These are phyloP conservation scores for Euphorbia peplus DNA, from an alignment of 345 rosid genomes.

Conservation along the genomic window DNA sequence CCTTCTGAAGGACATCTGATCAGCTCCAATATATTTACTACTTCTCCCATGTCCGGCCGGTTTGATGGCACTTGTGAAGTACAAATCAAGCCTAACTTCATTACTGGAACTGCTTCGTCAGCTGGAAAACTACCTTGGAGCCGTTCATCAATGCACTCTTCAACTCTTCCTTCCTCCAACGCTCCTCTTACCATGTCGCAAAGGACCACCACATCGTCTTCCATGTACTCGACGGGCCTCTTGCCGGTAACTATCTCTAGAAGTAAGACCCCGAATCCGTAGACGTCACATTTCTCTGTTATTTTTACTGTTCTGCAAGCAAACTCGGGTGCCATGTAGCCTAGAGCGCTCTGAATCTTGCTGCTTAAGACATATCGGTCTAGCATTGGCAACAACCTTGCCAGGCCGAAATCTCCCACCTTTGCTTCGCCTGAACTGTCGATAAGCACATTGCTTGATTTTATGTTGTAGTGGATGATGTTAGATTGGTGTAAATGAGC, in stretches of 20 bases:
- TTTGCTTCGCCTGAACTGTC: slow-evolving; percentile 80
- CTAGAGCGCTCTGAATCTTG: slow-evolving; percentile 95
- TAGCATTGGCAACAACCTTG: slow-evolving; percentile 85
- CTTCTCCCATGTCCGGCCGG: slow-evolving; percentile 95
- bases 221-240: slow-evolving; percentile 93
- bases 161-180: slow-evolving; percentile 68
- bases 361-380: slow-evolving; percentile 89
- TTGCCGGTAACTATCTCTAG: slow-evolving; percentile 84
- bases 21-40: slow-evolving; percentile 73
- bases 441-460: slow-evolving; percentile 84
- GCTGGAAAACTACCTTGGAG: slow-evolving; percentile 58
- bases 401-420: slow-evolving; percentile 89
- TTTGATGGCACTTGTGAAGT: slow-evolving; percentile 94
- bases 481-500: slow-evolving; percentile 77
- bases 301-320: slow-evolving; percentile 93
- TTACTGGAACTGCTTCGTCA: slow-evolving; percentile 83
- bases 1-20: slow-evolving; percentile 86
- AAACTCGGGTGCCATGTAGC: slow-evolving; percentile 99
- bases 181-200: slow-evolving; percentile 83
- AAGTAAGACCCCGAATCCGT: slow-evolving; percentile 84
- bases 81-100: slow-evolving; percentile 86
- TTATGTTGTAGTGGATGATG: slow-evolving; percentile 90
- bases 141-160: slow-evolving; percentile 68
- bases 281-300: slow-evolving; percentile 92
- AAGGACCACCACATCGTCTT: slow-evolving; percentile 91